Base-by-base conservation (phyloP, 1,284 basidiomycete genomes). In the Microbotryomycetes sp. region DNA sequence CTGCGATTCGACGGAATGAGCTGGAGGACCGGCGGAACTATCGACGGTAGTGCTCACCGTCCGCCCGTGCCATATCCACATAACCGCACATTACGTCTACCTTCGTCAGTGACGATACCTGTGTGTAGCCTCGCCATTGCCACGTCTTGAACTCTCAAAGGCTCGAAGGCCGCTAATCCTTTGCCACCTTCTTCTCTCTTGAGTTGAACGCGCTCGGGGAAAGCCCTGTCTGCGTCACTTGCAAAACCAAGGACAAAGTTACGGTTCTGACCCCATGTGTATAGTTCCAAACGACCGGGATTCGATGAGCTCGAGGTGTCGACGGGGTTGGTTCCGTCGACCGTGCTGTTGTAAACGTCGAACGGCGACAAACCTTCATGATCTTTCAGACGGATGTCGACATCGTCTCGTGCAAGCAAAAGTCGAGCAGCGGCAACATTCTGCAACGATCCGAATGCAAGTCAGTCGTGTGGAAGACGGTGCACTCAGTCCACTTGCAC, bases 281-380 rank as follows among this genome's bases (percentile, higher is more conserved):
- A 88, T 15, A 98, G 77, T 58, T 96, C 81, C 16, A 54, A 29
- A 0, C 62, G 62, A 12, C 32, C 66, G 59, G 63, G 71, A 60
- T 65, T 64, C 26, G 30, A 30, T 36, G 51, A 49, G n/a, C 48
- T 31, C 48, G 61, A 49, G 46, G 61, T 54, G 61, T 59, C 31
- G 16, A 32, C 45, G 1, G 69, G 66, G 46, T 65, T 66, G 2
- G 67, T 69, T 0, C 83, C 86, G 62, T 85, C 82, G 31, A 96
- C 79, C 0, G 91, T 94, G 4, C 87, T 86, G 72, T 97, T 97
- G 78, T 92, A 97, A 28, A 98, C 78, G 72, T 98, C 94, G 68
- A 93, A 93, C 0, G 92, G 85, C 0, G 90, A 92, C 74, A 96
- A 86, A 25, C 72, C 94, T 72, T 97, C 94, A 42, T 80, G 74